Base-by-base conservation (phyloP, 768 basidiomycete species). In the Pholiota molesta region DNA sequence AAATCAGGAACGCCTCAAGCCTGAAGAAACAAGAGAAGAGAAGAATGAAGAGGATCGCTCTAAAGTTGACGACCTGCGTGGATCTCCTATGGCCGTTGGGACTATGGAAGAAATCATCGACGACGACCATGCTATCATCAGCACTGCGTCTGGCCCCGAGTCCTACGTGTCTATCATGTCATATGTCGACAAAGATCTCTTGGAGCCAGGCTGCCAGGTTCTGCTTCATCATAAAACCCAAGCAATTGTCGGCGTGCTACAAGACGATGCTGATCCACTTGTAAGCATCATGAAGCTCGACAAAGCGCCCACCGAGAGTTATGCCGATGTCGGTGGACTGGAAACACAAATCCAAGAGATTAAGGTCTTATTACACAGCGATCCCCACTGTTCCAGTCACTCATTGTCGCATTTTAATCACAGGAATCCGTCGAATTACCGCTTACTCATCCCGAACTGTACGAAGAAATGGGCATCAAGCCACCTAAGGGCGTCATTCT, bases 401-500 rank as follows among this genome's bases (percentile, higher is more conserved):
- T 17, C 37, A 62, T 42, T 26, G 47, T 33, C 64, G 4, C 63
- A 17, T 58, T 40, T 45, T 47, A 44, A n/a, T 9, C 31, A 33
- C 45, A 95, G 92, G 97, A 99, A 90, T 94, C 97, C 14, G 97
- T 99, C 51, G 97, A 99, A 76, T 84, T 99, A 33, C 97, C 97
- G 0, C 81, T 99, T 23, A 99, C 97, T 9, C 97, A 99, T 73
- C 97, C 97, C 3, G 97, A 99, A 72, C 78, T 99, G 40, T 99
- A 99, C 77, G 97, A 99, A 77, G 97, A 99, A 81, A 99, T 99
- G 97, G 97, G 97, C 59, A 99, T 99, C 77, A 92, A 92, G 69
- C 97, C 97, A n/a, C 97, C 97, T 21, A 99, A 99, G 75, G 97
- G 97, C 78, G 97, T 99, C 72, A 99, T 99, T 66, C 85, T 99